A percentile compares a stretch with the other conserved stretches of the same genome.
phyloP scores from a whole-genome alignment of 768 basidiomycete genomes.

The Cantharellus cinnabarinus region DNA sequence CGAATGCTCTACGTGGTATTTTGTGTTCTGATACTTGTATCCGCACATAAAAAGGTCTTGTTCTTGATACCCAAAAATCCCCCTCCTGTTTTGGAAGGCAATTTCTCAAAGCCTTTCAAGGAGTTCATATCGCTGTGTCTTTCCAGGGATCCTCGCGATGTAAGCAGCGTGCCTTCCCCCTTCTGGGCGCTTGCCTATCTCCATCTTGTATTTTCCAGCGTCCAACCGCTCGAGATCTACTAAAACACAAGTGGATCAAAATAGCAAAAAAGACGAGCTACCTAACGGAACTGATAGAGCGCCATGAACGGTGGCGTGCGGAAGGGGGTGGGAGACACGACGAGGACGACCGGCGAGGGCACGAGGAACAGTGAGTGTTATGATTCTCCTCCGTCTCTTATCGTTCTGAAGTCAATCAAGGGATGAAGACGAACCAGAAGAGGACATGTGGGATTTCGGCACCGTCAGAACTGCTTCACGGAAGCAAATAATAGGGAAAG shows the following conservation, averaged over 20 bases:
- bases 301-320: slow-evolving; percentile 81
- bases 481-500: slow-evolving; percentile 28
- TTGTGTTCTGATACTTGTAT: neutral
- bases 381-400: neutral
- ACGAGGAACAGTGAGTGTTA: slow-evolving; percentile 42
- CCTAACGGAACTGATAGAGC: slow-evolving; percentile 86
- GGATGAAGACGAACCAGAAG: slow-evolving; percentile 31
- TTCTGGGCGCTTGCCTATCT: slow-evolving; percentile 8
- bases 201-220: slow-evolving; percentile 30
- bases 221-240: slow-evolving; percentile 80
- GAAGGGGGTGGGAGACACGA: slow-evolving; percentile 64
- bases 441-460: slow-evolving; percentile 92
- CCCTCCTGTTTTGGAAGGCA: slow-evolving; percentile 74
- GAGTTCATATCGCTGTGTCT: slow-evolving; percentile 89
- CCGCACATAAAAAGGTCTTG: slow-evolving; percentile 39
- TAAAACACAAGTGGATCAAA: slow-evolving; percentile 90
- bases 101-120: slow-evolving; percentile 80
- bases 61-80: slow-evolving; percentile 98
- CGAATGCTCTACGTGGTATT: neutral
- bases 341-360: slow-evolving; percentile 43
- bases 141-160: slow-evolving; percentile 83
- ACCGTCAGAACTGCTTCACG: slow-evolving; percentile 64
- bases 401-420: slow-evolving; percentile 16
- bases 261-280: slow-evolving; percentile 91
- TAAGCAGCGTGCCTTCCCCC: slow-evolving; percentile 20